Evolutionary conservation across 768 basidiomycete species (phyloP).

Genomic region (Cantharellus cinnabarinus): DNA sequence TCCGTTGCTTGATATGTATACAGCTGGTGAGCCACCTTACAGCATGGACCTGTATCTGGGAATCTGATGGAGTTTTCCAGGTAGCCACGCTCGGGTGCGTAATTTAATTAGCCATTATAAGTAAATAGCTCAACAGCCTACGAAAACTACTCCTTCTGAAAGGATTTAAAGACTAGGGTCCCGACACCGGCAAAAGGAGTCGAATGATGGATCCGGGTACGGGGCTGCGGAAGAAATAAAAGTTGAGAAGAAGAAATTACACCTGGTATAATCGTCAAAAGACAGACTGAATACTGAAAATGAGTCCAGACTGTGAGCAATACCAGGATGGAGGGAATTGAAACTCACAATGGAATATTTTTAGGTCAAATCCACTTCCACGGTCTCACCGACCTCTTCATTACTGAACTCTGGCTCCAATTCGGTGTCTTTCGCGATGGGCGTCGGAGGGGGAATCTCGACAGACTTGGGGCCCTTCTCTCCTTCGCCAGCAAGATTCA

Average conservation of each 20-base stretch:
- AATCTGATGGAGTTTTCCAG: too few relatives aligned
- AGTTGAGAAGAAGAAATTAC: neutral
- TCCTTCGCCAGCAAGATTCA: neutral
- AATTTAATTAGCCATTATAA: too few relatives aligned
- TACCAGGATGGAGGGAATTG: neutral
- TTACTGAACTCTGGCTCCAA: constrained; percentile 28
- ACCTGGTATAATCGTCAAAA: neutral
- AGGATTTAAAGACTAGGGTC: too few relatives aligned
- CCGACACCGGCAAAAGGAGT: too few relatives aligned
- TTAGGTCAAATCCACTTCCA: constrained; percentile 29
- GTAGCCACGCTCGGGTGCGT: too few relatives aligned
- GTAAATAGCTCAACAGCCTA: too few relatives aligned
- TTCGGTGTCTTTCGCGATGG: constrained; percentile 47
- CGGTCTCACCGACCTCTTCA: constrained; percentile 63
- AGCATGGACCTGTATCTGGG: too few relatives aligned
- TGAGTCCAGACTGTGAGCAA: neutral
- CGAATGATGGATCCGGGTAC: neutral
- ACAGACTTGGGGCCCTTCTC: constrained; percentile 9
- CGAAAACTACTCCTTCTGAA: too few relatives aligned
- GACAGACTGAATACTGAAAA: neutral
- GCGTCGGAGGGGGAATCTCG: constrained; percentile 64
- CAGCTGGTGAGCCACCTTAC: too few relatives aligned
- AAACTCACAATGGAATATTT: neutral
- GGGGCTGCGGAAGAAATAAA: neutral
- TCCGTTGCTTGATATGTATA: too few relatives aligned